phyloP scores from a whole-genome alignment of 2,329 filamentous ascomycete species.

The Bipolaris victoriae region DNA sequence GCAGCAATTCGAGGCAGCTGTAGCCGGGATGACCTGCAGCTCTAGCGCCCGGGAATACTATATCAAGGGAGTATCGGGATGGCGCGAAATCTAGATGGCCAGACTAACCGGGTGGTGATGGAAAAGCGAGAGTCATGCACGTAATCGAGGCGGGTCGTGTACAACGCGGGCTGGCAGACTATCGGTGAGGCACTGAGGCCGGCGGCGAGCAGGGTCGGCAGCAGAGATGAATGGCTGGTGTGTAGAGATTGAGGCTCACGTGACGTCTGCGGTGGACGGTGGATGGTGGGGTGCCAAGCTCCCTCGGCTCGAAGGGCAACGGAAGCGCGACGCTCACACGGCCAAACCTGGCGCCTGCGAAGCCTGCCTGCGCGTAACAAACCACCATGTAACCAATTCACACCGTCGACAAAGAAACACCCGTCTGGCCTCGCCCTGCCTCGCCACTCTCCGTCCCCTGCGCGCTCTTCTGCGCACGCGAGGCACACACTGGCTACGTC shows the following conservation, averaged over 20 bases:
- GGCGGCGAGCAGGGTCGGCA: background rate
- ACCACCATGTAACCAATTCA: slow-evolving; percentile 11
- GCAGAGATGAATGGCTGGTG: background rate
- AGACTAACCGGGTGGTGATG: slow-evolving; percentile 6
- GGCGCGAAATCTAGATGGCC: slow-evolving; percentile 4
- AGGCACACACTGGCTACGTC: slow-evolving; percentile 18
- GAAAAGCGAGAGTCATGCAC: slow-evolving; percentile 3
- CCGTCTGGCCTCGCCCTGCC: slow-evolving; percentile 1
- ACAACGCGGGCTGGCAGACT: background rate
- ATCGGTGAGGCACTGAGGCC: background rate
- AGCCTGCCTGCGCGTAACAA: slow-evolving; percentile 12
- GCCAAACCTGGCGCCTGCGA: slow-evolving; percentile 17
- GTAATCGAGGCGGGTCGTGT: background rate
- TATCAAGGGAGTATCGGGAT: slow-evolving; percentile 1
- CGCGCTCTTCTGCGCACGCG: slow-evolving; percentile 13
- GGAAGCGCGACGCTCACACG: slow-evolving; percentile 23
- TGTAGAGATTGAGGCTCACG: slow-evolving; percentile 3
- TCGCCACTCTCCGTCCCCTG: slow-evolving; percentile 1
- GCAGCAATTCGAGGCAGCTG: slow-evolving; percentile 20
- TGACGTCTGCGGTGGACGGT: background rate
- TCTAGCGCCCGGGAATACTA: background rate
- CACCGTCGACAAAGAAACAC: background rate
- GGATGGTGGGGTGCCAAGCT: slow-evolving; percentile 23
- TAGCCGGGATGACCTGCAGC: slow-evolving; percentile 18
- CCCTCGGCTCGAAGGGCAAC: slow-evolving; percentile 11